Conservation (phyloP, 495 filamentous ascomycete genomes). For the Entonaema liquescens region DNA sequence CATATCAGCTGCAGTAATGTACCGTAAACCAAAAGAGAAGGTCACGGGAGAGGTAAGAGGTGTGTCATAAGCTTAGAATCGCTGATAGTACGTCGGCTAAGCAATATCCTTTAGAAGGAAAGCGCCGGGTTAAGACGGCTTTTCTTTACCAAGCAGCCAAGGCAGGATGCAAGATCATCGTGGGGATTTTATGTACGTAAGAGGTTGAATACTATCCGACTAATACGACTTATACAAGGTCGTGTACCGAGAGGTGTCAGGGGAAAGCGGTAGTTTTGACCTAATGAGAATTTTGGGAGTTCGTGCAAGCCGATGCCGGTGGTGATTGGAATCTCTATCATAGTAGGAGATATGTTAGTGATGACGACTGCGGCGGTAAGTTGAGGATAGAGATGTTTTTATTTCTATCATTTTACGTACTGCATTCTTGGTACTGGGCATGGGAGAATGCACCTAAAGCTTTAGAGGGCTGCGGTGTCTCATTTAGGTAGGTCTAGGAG, state of each 20-base stretch:
- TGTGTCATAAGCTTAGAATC: constrained; percentile 28
- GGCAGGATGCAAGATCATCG: background rate
- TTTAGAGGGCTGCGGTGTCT: background rate
- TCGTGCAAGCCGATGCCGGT: background rate
- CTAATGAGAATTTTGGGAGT: background rate
- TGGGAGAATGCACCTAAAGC: background rate
- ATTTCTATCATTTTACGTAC: background rate
- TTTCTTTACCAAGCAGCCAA: constrained; percentile 9
- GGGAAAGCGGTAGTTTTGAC: background rate
- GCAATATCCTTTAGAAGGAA: constrained; percentile 16
- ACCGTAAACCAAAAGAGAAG: background rate
- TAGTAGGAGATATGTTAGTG: background rate
- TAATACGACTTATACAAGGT: background rate
- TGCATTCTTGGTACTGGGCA: background rate
- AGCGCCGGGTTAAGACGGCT: constrained; percentile 30
- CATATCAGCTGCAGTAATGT: background rate
- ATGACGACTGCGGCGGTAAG: background rate
- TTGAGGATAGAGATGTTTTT: background rate
- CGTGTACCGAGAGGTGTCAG: background rate
- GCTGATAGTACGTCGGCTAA: constrained; percentile 15
- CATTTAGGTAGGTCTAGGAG: constrained; percentile 26
- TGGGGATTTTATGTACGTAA: background rate
- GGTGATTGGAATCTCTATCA: background rate
- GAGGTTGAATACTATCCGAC: background rate
- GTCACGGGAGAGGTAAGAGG: constrained; percentile 5